Conservation (phyloP, 1,284 basidiomycete genomes). For the Paramarasmius palmivorus region DNA sequence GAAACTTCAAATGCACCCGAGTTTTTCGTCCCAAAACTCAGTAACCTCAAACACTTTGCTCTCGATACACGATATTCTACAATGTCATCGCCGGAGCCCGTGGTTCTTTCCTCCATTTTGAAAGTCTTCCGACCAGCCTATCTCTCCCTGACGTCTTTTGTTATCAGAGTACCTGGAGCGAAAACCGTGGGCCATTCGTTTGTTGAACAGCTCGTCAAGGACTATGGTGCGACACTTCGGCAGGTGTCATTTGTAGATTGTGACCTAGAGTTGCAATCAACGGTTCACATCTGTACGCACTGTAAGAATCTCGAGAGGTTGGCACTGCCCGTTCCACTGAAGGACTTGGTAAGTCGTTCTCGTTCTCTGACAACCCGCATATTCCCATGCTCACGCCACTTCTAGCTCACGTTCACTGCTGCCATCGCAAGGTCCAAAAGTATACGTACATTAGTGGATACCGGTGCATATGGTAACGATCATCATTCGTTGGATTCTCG, state of each 20-base stretch:
- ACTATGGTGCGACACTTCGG: conserved; percentile 44
- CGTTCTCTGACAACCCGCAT: background rate
- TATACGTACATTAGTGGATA: conserved; percentile 50
- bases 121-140: conserved; percentile 37
- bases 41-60: conserved; percentile 50
- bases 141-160: conserved; percentile 45
- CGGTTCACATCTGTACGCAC: conserved; percentile 40
- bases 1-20: conserved; percentile 35
- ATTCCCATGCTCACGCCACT: background rate
- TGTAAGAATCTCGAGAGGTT: conserved; percentile 52
- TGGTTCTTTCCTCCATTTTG: conserved; percentile 38
- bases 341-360: conserved; percentile 44
- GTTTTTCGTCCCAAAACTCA: conserved; percentile 36
- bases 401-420: conserved; percentile 30
- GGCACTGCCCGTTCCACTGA: conserved; percentile 48
- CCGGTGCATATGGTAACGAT: conserved; percentile 46
- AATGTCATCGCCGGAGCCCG: conserved; percentile 30
- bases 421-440: conserved; percentile 39
- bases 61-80: conserved; percentile 46
- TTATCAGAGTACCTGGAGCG: conserved; percentile 49
- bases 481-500: conserved; percentile 33
- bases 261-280: conserved; percentile 35
- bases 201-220: conserved; percentile 42
- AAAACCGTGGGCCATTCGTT: conserved; percentile 39
- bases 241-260: conserved; percentile 51